A percentile compares a stretch with the other conserved stretches of the same genome.
Evolutionary conservation across 2,329 filamentous ascomycete genomes (phyloP).

Genomic region (Epichloe gansuensis): DNA sequence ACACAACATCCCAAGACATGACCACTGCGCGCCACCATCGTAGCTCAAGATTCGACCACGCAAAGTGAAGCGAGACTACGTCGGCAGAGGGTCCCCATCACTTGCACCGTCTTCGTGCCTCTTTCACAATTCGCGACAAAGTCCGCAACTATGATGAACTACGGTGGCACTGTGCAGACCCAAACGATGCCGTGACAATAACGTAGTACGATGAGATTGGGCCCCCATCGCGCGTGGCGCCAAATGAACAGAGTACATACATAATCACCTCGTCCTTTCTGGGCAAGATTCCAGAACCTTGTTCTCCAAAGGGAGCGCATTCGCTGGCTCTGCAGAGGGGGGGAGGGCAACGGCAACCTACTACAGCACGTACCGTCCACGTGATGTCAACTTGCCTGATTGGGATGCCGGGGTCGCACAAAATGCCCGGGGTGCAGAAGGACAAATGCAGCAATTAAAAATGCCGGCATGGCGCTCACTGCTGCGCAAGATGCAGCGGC

Average conservation of each 20-base stretch:
- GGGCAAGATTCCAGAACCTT: conserved; percentile 1
- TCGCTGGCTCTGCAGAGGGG: background rate
- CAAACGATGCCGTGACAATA: too few species aligned
- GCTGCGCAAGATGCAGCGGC: background rate
- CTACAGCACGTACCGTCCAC: background rate
- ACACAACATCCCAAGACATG: too few species aligned
- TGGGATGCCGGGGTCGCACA: background rate
- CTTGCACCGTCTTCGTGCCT: too few species aligned
- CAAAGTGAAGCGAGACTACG: too few species aligned
- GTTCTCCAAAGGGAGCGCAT: too few species aligned
- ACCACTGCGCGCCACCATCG: too few species aligned
- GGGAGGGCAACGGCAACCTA: background rate
- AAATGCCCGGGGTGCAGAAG: background rate
- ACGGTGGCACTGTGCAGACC: too few species aligned
- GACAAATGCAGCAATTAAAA: background rate
- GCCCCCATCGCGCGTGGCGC: background rate
- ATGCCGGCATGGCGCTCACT: background rate
- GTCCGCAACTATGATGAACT: too few species aligned
- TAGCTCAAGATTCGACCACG: too few species aligned
- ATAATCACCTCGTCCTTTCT: background rate
- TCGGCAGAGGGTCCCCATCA: too few species aligned
- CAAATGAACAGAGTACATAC: background rate
- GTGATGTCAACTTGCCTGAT: conserved; percentile 2
- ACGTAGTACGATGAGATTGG: too few species aligned
- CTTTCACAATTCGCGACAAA: too few species aligned